phyloP scores from a whole-genome alignment of 768 basidiomycete species.

The Naganishia kalamii region DNA sequence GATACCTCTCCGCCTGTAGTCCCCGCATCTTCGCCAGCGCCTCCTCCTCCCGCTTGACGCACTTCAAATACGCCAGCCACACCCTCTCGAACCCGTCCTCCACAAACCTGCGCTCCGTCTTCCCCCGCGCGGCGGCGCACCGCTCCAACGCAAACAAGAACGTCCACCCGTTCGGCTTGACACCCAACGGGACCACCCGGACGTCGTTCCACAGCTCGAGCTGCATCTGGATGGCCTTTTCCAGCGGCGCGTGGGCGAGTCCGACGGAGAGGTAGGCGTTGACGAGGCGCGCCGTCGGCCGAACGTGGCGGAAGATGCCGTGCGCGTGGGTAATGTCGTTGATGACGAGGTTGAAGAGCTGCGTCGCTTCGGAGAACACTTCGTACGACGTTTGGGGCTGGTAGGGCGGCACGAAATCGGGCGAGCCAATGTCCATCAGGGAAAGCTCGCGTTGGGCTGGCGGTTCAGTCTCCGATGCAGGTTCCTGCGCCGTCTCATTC shows the following conservation, averaged over 20 bases:
- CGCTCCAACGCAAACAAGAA: conserved; percentile 65
- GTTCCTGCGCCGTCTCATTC: conserved; percentile 8
- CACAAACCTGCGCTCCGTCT: conserved; percentile 48
- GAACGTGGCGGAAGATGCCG: conserved; percentile 56
- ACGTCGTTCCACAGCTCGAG: conserved; percentile 31
- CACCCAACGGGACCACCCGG: conserved; percentile 41
- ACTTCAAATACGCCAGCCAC: no score
- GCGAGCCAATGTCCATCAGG: conserved; percentile 22
- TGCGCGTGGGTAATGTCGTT: conserved; percentile 7
- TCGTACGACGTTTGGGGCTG: conserved; percentile 27
- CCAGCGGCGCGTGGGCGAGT: conserved; percentile 57
- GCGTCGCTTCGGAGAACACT: conserved; percentile 26
- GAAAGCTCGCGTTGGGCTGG: not conserved
- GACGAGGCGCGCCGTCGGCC: conserved; percentile 59
- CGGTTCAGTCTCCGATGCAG: not conserved
- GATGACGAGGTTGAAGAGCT: conserved; percentile 22
- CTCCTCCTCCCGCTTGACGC: no score
- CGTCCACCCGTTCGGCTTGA: conserved; percentile 53
- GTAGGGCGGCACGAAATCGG: conserved; percentile 21
- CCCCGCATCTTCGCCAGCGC: conserved; percentile 60
- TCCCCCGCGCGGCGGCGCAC: conserved; percentile 52
- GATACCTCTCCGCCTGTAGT: not conserved
- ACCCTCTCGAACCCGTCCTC: no score
- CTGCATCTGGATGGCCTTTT: conserved; percentile 54
- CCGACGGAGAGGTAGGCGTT: conserved; percentile 76